Evolutionary conservation across 192 early-diverging fungal genomes (phyloP), one percentile per base, ranked within the genome.

Genomic region (Linnemannia hyalina): DNA sequence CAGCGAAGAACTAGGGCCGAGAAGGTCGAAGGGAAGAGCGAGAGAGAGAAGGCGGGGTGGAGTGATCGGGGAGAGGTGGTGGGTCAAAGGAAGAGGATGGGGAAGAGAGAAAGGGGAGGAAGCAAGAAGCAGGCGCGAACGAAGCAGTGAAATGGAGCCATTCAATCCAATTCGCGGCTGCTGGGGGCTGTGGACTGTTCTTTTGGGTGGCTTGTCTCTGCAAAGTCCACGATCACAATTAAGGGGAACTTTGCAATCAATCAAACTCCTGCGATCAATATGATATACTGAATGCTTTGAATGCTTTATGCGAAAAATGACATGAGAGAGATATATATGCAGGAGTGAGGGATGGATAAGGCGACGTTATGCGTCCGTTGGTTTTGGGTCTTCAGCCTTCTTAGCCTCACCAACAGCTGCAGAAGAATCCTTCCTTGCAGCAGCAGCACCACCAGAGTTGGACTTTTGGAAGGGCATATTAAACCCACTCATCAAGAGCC

Each of bases 401-500:
- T 65, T 65, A 11, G 60, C 29, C 40, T 23, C 6, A 60, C 13
- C 38, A 10, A 46, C 44, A 46, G 13, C 44, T 15, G 42, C 26
- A 10, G 76, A 20, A 18, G 35, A n/a, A 0, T 47, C 82, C 40
- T 75, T 83, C 16, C 73, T 72, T 13, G 55, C 47, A 63, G 38
- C 38, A 3, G 55, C 47, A 63, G 65, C 46, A 15, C 42, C 36
- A 3, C 42, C 75, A 18, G 78, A 73, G 10, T 32, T 65, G 11
- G 60, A 65, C 54, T 76, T 78, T 75, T 90, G 88, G 92, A 99
- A 95, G 29, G 98, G 98, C 84, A 99, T 90, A 65, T 95, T 94
- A 77, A 99, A 96, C 29, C 96, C 98, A 87, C 94, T 95, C 75
- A 99, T 91, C 75, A 98, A 90, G 63, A 97, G 81, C 29, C 95